phyloP scores from a whole-genome alignment of 192 early-diverging fungal species.

The Coemansia sp. region DNA sequence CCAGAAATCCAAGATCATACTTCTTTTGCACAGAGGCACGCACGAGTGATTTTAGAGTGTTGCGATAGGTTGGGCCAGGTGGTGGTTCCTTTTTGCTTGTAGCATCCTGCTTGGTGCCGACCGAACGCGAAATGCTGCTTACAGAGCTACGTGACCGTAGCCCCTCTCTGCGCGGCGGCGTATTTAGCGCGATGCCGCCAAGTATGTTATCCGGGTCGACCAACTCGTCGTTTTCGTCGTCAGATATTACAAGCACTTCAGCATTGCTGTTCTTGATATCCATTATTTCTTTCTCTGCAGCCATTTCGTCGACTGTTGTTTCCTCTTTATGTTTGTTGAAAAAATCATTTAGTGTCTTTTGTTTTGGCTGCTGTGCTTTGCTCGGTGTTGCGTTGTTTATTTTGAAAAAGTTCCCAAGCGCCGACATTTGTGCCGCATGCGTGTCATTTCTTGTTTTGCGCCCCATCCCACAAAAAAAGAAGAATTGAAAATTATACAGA shows the following conservation, averaged over 20 bases:
- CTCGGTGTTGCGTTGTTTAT: constrained; percentile 7
- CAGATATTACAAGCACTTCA: constrained; percentile 4
- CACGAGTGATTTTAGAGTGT: constrained; percentile 40
- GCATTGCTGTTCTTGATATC: neutral
- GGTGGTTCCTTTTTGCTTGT: neutral
- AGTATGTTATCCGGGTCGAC: constrained; percentile 36
- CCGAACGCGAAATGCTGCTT: neutral
- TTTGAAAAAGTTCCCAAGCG: constrained; percentile 21
- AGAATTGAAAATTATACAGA: too few relatives aligned
- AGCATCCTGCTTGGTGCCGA: neutral
- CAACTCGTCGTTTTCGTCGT: constrained; percentile 34
- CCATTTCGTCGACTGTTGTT: neutral
- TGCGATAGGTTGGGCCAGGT: constrained; percentile 19
- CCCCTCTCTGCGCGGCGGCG: neutral
- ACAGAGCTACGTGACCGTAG: neutral
- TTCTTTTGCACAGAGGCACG: constrained; percentile 19
- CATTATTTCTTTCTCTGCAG: neutral
- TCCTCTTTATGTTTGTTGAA: neutral
- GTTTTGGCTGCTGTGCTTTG: constrained; percentile 9
- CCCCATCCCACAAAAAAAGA: neutral
- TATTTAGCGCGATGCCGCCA: neutral
- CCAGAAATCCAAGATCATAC: constrained; percentile 35
- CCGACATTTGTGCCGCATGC: neutral
- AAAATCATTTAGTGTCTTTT: constrained; percentile 4
- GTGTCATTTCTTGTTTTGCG: neutral